Percentiles rank a stretch among this genome's conserved stretches.
These are phyloP conservation scores for Herpetomonas muscarum DNA, from an alignment of 208 protist genomes.

Conservation along the genomic window DNA sequence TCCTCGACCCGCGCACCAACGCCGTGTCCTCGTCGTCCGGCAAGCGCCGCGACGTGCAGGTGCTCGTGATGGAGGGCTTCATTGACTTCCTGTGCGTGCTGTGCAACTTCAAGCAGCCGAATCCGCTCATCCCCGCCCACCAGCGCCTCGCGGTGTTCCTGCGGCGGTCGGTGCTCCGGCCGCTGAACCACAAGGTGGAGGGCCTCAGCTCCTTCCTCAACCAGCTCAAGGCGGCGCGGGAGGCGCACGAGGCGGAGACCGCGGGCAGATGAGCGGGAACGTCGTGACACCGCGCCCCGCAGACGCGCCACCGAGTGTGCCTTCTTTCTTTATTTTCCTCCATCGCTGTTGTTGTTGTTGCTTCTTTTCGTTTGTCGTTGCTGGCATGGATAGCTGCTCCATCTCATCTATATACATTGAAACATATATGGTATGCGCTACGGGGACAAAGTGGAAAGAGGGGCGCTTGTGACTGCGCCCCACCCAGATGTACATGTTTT, in stretches of 20 bases:
- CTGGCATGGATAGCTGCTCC: too few relatives aligned
- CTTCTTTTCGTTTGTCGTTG: too few relatives aligned
- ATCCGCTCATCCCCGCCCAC: conserved; percentile 75
- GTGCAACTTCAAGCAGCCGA: conserved; percentile 84
- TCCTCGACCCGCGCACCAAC: conserved; percentile 37
- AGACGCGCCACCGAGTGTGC: too few relatives aligned
- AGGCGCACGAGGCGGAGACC: conserved; percentile 5
- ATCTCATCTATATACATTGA: too few relatives aligned
- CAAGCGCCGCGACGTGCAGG: conserved; percentile 29
- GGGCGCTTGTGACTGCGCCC: neutral
- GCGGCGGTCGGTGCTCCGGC: conserved; percentile 66
- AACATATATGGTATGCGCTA: too few relatives aligned
- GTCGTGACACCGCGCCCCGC: neutral
- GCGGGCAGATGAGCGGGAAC: neutral
- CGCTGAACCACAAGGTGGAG: conserved; percentile 63
- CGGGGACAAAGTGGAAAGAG: too few relatives aligned
- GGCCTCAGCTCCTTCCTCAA: conserved; percentile 27
- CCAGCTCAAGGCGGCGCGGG: conserved; percentile 11
- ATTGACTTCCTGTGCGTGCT: conserved; percentile 79
- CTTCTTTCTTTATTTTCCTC: too few relatives aligned
- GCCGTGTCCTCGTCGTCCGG: conserved; percentile 3
- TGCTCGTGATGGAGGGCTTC: conserved; percentile 80
- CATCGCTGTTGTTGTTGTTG: too few relatives aligned
- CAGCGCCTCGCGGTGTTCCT: conserved; percentile 66
- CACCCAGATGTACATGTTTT: neutral